phyloP scores from a whole-genome alignment of 306 rosid species.

The Cucurbita argyrosperma region DNA sequence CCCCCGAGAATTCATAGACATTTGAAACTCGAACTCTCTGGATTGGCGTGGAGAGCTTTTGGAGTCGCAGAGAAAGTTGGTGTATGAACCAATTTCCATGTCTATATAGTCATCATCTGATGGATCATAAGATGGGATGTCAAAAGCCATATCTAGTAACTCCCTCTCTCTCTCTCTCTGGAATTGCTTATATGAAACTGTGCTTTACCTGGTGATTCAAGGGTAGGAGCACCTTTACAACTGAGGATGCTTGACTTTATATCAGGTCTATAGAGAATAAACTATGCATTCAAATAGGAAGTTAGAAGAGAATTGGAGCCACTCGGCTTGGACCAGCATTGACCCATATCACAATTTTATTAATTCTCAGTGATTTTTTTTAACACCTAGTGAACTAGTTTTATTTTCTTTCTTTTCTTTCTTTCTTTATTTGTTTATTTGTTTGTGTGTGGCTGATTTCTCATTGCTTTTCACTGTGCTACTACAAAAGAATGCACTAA shows the following conservation, averaged over 20 bases:
- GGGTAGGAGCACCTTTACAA: conserved; percentile 30
- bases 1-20: conserved; percentile 50
- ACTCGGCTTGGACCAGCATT: conserved; percentile 4
- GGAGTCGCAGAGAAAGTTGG: conserved; percentile 35
- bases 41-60: conserved; percentile 28
- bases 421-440: not conserved
- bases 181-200: conserved; percentile 3
- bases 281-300: conserved; percentile 24
- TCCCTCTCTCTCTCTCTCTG: conserved; percentile 7
- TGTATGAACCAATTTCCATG: conserved; percentile 69
- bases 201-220: conserved; percentile 26
- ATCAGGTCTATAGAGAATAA: conserved; percentile 13
- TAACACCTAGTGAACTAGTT: not conserved
- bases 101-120: conserved; percentile 85
- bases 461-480: conserved; percentile 14
- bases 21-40: conserved; percentile 94
- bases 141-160: conserved; percentile 42
- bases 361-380: not conserved
- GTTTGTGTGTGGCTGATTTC: conserved; percentile 16
- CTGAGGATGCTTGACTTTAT: conserved; percentile 10
- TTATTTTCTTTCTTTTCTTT: not conserved
- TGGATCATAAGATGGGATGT: conserved; percentile 27
- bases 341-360: conserved; percentile 1
- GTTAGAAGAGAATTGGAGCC: conserved; percentile 11
- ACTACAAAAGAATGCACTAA: conserved; percentile 1